Evolutionary conservation across 805 yeast genomes (phyloP).

Genomic region (Starmerella kuoi): DNA sequence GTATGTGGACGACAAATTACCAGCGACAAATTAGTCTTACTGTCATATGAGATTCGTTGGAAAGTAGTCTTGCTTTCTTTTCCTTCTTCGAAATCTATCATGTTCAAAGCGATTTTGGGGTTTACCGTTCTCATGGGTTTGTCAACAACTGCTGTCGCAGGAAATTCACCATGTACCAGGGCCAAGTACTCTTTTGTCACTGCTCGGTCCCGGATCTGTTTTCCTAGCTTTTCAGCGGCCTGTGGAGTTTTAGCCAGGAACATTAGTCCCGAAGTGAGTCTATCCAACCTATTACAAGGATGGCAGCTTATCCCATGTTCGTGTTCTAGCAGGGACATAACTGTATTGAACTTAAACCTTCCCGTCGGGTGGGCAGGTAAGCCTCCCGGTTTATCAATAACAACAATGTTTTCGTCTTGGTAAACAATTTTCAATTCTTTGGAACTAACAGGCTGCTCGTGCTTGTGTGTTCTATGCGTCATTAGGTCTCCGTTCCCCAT

Average conservation of each 20-base stretch:
- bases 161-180: conserved; percentile 76
- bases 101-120: conserved; percentile 60
- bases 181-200: conserved; percentile 80
- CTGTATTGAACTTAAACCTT: conserved; percentile 60
- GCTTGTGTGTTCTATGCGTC: conserved; percentile 68
- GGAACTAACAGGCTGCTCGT: conserved; percentile 73
- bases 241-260: conserved; percentile 71
- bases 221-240: conserved; percentile 65
- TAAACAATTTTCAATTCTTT: conserved; percentile 50
- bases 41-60: conserved; percentile 54
- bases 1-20: conserved; percentile 80
- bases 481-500: conserved; percentile 75
- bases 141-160: conserved; percentile 47
- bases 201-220: conserved; percentile 54
- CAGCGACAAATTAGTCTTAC: conserved; percentile 41
- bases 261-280: conserved; percentile 88
- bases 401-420: conserved; percentile 65
- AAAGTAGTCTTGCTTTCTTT: conserved; percentile 69
- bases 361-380: conserved; percentile 96
- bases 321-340: conserved; percentile 63
- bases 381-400: conserved; percentile 88
- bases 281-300: conserved; percentile 79
- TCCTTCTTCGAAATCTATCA: conserved; percentile 31
- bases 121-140: conserved; percentile 57
- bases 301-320: conserved; percentile 59